Evolutionary conservation across 305 asterid species (phyloP).

Genomic region (Fraxinus nigra): DNA sequence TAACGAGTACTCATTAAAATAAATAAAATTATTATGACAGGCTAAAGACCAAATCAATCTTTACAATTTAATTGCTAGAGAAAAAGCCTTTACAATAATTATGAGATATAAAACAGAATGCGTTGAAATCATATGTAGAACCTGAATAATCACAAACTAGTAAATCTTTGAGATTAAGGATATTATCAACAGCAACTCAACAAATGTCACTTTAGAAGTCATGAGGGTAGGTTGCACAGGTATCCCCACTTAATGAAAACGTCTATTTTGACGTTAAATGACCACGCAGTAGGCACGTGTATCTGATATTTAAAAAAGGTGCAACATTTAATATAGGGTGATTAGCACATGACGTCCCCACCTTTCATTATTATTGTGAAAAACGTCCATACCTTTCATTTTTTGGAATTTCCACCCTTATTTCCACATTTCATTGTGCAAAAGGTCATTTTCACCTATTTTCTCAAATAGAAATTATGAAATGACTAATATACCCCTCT

Average conservation of each 20-base stretch:
- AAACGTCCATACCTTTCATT: too few species aligned
- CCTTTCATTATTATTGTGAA: too few species aligned
- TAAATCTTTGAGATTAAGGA: background rate
- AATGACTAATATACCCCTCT: too few species aligned
- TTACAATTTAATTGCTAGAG: background rate
- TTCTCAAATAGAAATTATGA: too few species aligned
- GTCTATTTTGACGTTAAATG: background rate
- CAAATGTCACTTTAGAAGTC: background rate
- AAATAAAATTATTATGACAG: background rate
- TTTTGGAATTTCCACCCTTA: too few species aligned
- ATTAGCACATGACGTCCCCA: too few species aligned
- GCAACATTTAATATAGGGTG: background rate
- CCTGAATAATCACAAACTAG: background rate
- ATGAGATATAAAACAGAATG: background rate
- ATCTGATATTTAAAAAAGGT: background rate
- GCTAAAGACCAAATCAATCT: background rate
- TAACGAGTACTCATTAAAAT: background rate
- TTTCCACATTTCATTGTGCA: too few species aligned
- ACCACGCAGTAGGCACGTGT: background rate
- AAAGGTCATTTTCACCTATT: too few species aligned
- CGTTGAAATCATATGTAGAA: constrained; percentile 8
- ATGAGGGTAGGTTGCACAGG: background rate
- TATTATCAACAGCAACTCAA: background rate
- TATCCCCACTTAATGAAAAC: background rate
- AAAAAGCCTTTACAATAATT: background rate